These are phyloP conservation scores for Aureobasidium subglaciale DNA, from an alignment of 2,329 filamentous ascomycete genomes.

Conservation along the genomic window DNA sequence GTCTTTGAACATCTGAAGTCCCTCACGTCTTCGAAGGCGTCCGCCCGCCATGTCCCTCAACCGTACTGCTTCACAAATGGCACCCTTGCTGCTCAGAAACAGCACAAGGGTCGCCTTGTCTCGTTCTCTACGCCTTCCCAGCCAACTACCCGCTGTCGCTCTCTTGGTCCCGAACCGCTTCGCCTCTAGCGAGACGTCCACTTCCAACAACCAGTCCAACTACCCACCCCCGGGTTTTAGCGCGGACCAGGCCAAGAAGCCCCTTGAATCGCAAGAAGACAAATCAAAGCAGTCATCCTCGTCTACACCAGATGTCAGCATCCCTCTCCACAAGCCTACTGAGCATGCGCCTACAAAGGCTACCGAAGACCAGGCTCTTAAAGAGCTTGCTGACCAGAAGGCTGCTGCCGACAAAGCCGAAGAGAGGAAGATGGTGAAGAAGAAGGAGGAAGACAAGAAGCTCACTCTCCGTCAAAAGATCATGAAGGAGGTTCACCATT, in stretches of 20 bases:
- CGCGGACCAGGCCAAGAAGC: slow-evolving; percentile 80
- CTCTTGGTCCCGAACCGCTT: slow-evolving; percentile 47
- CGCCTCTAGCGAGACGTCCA: slow-evolving; percentile 52
- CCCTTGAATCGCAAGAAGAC: slow-evolving; percentile 48
- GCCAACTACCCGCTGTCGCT: slow-evolving; percentile 50
- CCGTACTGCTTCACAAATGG: slow-evolving; percentile 37
- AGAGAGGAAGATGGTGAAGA: slow-evolving; percentile 51
- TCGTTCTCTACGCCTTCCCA: slow-evolving; percentile 38
- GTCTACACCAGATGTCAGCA: slow-evolving; percentile 21
- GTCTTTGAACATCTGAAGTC: slow-evolving; percentile 1
- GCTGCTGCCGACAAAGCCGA: slow-evolving; percentile 39
- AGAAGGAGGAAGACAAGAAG: slow-evolving; percentile 71
- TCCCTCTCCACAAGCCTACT: slow-evolving; percentile 35
- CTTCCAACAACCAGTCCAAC: slow-evolving; percentile 41
- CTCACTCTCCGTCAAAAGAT: slow-evolving; percentile 85
- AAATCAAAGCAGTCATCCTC: slow-evolving; percentile 21
- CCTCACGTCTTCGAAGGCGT: not conserved
- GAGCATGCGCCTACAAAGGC: slow-evolving; percentile 41
- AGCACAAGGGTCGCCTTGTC: slow-evolving; percentile 37
- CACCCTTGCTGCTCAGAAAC: slow-evolving; percentile 40
- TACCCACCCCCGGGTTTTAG: slow-evolving; percentile 86
- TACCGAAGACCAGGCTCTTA: slow-evolving; percentile 45
- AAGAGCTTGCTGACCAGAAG: slow-evolving; percentile 58
- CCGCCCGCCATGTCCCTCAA: slow-evolving; percentile 39
- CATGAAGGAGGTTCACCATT: slow-evolving; percentile 88